Percentiles rank a stretch among this genome's conserved stretches.
Conservation (phyloP, 345 rosid genomes). For the Gossypium sturtianum region DNA sequence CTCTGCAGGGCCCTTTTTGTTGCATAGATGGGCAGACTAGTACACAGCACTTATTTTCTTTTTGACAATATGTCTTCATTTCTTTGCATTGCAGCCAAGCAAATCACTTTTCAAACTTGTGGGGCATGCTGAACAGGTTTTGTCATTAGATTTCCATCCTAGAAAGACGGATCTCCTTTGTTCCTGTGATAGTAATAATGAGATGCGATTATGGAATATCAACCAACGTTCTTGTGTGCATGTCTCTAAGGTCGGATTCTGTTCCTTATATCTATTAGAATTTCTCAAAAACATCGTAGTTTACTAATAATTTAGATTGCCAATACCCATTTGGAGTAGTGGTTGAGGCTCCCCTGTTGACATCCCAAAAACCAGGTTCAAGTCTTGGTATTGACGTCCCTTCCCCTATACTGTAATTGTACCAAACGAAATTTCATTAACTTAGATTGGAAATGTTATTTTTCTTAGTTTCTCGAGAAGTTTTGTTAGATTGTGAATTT, state of each 20-base stretch:
- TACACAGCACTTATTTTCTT: neutral
- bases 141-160: slow-evolving; percentile 34
- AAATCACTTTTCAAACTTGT: slow-evolving; percentile 16
- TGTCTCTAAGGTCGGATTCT: slow-evolving; percentile 22
- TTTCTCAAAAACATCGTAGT: neutral
- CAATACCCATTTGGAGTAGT: too few species aligned
- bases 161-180: slow-evolving; percentile 22
- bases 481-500: neutral
- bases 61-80: neutral
- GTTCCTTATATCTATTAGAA: neutral
- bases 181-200: slow-evolving; percentile 28
- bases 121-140: slow-evolving; percentile 27
- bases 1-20: neutral
- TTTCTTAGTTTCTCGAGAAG: neutral
- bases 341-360: too few species aligned
- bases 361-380: too few species aligned
- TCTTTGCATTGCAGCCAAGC: slow-evolving; percentile 20
- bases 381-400: too few species aligned
- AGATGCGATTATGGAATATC: slow-evolving; percentile 31
- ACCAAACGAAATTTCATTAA: too few species aligned
- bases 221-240: slow-evolving; percentile 9
- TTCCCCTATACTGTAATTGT: too few species aligned
- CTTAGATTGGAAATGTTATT: neutral
- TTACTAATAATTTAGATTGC: neutral
- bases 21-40: neutral